Conservation (phyloP, 2,329 filamentous ascomycete species). For the Trichoderma sp. region DNA sequence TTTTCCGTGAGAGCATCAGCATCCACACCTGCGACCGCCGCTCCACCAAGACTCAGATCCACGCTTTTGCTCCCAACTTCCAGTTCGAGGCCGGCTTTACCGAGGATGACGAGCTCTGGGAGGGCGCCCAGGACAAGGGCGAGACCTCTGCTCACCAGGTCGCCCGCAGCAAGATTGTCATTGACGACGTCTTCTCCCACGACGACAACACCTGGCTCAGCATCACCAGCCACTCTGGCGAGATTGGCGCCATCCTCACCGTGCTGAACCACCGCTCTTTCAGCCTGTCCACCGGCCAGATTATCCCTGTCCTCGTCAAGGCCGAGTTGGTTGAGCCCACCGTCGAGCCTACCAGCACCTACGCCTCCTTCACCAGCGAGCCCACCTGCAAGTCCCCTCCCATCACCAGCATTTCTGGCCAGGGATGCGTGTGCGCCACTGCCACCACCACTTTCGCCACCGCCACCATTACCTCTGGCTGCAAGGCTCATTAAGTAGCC, state of each 20-base stretch:
- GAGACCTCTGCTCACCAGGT: slow-evolving; percentile 52
- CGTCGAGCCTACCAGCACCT: slow-evolving; percentile 33
- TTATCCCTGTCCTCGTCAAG: slow-evolving; percentile 68
- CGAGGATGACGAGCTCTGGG: slow-evolving; percentile 54
- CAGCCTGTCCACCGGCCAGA: slow-evolving; percentile 63
- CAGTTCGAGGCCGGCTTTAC: slow-evolving; percentile 62
- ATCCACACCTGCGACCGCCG: slow-evolving; percentile 70
- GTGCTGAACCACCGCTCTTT: slow-evolving; percentile 65
- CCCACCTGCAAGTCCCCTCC: slow-evolving; percentile 49
- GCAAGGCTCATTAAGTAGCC: background rate
- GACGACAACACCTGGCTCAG: slow-evolving; percentile 59
- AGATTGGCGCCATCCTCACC: slow-evolving; percentile 53
- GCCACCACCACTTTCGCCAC: background rate
- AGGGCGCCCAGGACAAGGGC: slow-evolving; percentile 41
- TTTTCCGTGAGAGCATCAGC: slow-evolving; percentile 65
- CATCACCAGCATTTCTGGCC: slow-evolving; percentile 43
- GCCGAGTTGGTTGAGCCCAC: slow-evolving; percentile 47
- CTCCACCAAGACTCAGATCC: slow-evolving; percentile 55
- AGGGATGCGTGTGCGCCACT: slow-evolving; percentile 45
- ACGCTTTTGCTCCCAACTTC: slow-evolving; percentile 52
- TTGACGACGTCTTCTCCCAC: slow-evolving; percentile 58
- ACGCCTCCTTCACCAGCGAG: slow-evolving; percentile 40
- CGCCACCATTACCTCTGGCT: background rate
- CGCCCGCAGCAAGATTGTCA: slow-evolving; percentile 47
- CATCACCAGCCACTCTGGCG: slow-evolving; percentile 61